Evolutionary conservation across 1,139 yeast species (phyloP).

Genomic region (Debaryomyces robertsiae): DNA sequence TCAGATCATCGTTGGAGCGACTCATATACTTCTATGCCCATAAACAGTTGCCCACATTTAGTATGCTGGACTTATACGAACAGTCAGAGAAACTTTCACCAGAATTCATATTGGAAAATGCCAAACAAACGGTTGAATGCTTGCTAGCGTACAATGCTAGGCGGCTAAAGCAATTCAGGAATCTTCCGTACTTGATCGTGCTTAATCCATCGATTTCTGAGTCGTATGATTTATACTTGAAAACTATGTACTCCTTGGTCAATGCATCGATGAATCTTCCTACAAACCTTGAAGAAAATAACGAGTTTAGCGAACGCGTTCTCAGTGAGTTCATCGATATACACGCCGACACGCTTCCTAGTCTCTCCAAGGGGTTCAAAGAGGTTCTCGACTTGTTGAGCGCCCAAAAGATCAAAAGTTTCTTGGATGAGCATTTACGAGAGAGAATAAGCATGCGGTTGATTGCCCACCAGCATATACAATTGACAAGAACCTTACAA

Average conservation of each 20-base stretch:
- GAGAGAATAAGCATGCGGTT: constrained; percentile 86
- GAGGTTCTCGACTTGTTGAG: constrained; percentile 65
- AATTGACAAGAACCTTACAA: constrained; percentile 46
- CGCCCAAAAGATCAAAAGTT: constrained; percentile 52
- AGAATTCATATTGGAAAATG: constrained; percentile 36
- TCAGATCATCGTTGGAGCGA: constrained; percentile 53
- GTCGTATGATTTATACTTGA: constrained; percentile 71
- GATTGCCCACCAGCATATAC: constrained; percentile 81
- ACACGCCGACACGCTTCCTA: constrained; percentile 82
- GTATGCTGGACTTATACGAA: constrained; percentile 46
- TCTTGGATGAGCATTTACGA: constrained; percentile 74
- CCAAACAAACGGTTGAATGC: constrained; percentile 47
- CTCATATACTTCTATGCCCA: constrained; percentile 53
- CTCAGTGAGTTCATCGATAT: constrained; percentile 64
- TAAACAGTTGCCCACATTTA: constrained; percentile 49
- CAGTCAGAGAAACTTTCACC: constrained; percentile 44
- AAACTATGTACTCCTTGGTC: constrained; percentile 66
- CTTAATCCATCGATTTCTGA: constrained; percentile 89
- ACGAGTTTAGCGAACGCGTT: constrained; percentile 46
- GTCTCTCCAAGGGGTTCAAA: constrained; percentile 77
- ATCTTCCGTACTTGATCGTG: constrained; percentile 79
- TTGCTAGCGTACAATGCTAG: constrained; percentile 52
- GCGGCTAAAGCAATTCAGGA: constrained; percentile 67
- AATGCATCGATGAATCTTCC: constrained; percentile 42
- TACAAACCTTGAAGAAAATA: constrained; percentile 55